Evolutionary conservation across 2,329 filamentous ascomycete species (phyloP).

Genomic region (Ophiostoma sp.): DNA sequence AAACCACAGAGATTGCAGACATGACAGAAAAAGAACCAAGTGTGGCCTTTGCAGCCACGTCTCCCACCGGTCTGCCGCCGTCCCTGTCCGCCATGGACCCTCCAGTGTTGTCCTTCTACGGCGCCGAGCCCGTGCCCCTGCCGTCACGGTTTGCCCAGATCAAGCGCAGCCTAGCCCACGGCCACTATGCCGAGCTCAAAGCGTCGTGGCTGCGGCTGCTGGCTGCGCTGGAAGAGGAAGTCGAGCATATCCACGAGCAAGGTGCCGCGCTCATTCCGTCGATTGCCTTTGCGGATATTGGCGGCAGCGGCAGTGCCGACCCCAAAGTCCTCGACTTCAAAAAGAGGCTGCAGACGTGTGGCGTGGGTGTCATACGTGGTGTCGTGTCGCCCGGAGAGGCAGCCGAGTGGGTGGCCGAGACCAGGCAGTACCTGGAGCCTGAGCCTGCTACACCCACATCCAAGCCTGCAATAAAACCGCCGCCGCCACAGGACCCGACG

Average conservation of each 20-base stretch:
- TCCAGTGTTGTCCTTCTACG: conserved; percentile 53
- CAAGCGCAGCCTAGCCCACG: conserved; percentile 50
- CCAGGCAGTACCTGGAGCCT: conserved; percentile 53
- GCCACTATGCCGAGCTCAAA: conserved; percentile 50
- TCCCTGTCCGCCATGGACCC: conserved; percentile 39
- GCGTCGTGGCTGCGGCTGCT: conserved; percentile 53
- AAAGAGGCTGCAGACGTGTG: conserved; percentile 54
- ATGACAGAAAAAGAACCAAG: neutral
- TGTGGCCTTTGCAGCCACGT: neutral
- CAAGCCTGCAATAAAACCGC: conserved; percentile 42
- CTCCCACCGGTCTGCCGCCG: neutral
- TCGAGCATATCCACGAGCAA: conserved; percentile 36
- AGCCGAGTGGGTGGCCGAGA: conserved; percentile 53
- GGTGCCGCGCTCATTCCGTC: conserved; percentile 51
- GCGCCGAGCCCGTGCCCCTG: conserved; percentile 52
- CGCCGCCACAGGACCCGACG: conserved; percentile 57
- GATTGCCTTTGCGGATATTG: conserved; percentile 50
- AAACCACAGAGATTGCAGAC: too few species aligned
- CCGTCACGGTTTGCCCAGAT: conserved; percentile 54
- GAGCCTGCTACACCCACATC: conserved; percentile 34
- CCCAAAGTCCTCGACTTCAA: conserved; percentile 47
- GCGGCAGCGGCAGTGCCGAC: conserved; percentile 31
- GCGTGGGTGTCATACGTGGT: conserved; percentile 60
- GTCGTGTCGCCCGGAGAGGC: conserved; percentile 56
- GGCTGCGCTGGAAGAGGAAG: conserved; percentile 47